phyloP scores from a whole-genome alignment of 2,329 filamentous ascomycete genomes.

The Chalaropsis thielavioides region DNA sequence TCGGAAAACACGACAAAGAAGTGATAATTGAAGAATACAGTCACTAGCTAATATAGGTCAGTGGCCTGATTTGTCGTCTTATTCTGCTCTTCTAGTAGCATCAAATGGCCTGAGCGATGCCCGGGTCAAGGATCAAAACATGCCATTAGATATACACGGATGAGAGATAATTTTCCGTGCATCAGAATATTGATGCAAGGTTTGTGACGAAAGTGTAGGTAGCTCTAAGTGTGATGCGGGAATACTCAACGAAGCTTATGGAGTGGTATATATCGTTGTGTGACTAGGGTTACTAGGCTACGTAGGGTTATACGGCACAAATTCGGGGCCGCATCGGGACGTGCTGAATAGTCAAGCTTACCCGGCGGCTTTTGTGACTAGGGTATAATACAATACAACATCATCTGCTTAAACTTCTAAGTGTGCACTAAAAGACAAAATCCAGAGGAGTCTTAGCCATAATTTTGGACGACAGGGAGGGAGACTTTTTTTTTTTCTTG shows the following conservation, averaged over 20 bases:
- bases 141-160: not conserved
- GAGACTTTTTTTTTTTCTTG: too few species aligned
- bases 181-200: too few species aligned
- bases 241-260: too few species aligned
- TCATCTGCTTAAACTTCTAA: not conserved
- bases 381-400: not conserved
- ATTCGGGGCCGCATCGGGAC: not conserved
- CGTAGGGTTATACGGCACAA: not conserved
- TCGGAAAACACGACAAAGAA: not conserved
- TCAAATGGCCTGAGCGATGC: constrained; percentile 12
- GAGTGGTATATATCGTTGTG: too few species aligned
- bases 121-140: constrained; percentile 1
- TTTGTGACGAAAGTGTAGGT: too few species aligned
- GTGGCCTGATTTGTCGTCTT: constrained; percentile 17
- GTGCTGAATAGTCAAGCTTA: not conserved
- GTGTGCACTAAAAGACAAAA: too few species aligned
- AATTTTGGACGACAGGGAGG: not conserved
- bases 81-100: constrained; percentile 6
- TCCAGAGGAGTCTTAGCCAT: too few species aligned
- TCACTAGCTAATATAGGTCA: not conserved
- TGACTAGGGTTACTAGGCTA: not conserved
- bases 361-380: not conserved
- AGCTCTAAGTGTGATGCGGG: too few species aligned
- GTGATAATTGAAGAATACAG: too few species aligned
- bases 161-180: too few species aligned